Evolutionary conservation across 306 rosid species (phyloP).

Genomic region (Delonix regia): DNA sequence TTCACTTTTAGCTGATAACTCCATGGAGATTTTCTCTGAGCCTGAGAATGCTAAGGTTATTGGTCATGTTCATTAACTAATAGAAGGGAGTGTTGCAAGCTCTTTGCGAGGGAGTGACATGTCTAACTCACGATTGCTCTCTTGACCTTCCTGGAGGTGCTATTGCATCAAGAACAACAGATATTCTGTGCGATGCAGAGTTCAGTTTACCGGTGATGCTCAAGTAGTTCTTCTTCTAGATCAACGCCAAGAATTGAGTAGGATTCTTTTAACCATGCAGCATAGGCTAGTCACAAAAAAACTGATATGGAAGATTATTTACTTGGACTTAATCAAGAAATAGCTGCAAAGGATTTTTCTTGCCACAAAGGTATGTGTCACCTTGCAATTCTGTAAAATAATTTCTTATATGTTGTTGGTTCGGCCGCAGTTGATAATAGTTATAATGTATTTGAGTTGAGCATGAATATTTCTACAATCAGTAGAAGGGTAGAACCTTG

Average conservation of each 20-base stretch:
- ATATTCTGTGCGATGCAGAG: conserved; percentile 52
- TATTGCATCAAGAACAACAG: conserved; percentile 56
- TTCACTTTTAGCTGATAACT: conserved; percentile 63
- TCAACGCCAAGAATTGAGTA: conserved; percentile 82
- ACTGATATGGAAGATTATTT: conserved; percentile 95
- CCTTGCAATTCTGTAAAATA: conserved; percentile 25
- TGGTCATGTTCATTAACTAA: conserved; percentile 68
- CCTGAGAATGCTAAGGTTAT: conserved; percentile 58
- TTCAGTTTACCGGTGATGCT: conserved; percentile 61
- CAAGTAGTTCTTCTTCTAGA: conserved; percentile 78
- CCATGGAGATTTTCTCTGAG: conserved; percentile 70
- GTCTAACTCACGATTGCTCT: conserved; percentile 66
- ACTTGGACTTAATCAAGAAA: conserved; percentile 89
- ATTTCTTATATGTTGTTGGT: conserved; percentile 7
- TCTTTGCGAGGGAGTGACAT: conserved; percentile 83
- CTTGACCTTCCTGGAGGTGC: conserved; percentile 62
- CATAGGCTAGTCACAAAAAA: conserved; percentile 80
- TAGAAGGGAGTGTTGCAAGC: conserved; percentile 84
- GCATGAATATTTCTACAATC: conserved; percentile 26
- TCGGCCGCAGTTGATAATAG: conserved; percentile 25
- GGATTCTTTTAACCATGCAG: conserved; percentile 85
- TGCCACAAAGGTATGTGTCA: conserved; percentile 71
- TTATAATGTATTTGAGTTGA: conserved; percentile 8
- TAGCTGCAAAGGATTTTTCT: conserved; percentile 89
- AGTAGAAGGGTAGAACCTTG: neutral